These are phyloP conservation scores for Cladophialophora psammophila DNA, from an alignment of 2,329 filamentous ascomycete genomes.

Conservation along the genomic window DNA sequence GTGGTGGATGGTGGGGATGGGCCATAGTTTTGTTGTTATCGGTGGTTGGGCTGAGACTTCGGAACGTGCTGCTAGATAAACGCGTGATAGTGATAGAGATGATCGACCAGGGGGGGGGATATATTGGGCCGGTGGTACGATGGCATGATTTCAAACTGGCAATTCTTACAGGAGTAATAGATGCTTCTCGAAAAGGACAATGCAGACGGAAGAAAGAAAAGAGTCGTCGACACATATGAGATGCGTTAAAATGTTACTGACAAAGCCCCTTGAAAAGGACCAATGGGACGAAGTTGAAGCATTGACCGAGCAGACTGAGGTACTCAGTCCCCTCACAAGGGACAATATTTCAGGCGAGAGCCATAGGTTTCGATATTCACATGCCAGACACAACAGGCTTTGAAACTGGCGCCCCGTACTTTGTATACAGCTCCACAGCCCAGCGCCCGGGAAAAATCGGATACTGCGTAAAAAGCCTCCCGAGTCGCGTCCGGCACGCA, in stretches of 20 bases:
- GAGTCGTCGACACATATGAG: not conserved
- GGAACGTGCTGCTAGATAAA: not conserved
- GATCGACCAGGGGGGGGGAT: no score
- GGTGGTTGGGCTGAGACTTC: not conserved
- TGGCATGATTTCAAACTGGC: not conserved
- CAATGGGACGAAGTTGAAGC: not conserved
- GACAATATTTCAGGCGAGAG: no score
- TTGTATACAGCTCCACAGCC: not conserved
- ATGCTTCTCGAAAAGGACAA: not conserved
- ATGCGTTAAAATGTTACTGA: not conserved
- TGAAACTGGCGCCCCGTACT: no score
- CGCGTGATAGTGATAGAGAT: no score
- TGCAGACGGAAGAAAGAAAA: not conserved
- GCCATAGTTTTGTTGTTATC: not conserved
- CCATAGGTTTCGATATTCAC: no score
- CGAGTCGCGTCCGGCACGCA: not conserved
- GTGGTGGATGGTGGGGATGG: not conserved
- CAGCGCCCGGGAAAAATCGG: not conserved
- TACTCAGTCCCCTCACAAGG: no score
- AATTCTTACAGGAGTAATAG: not conserved
- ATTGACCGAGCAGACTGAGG: not conserved
- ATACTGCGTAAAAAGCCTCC: not conserved
- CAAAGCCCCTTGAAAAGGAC: not conserved
- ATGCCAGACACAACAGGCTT: no score
- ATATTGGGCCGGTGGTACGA: not conserved